Percentiles rank a stretch among this genome's conserved stretches.
Evolutionary conservation across 768 basidiomycete species (phyloP).

Genomic region (Scleroderma citrinum): DNA sequence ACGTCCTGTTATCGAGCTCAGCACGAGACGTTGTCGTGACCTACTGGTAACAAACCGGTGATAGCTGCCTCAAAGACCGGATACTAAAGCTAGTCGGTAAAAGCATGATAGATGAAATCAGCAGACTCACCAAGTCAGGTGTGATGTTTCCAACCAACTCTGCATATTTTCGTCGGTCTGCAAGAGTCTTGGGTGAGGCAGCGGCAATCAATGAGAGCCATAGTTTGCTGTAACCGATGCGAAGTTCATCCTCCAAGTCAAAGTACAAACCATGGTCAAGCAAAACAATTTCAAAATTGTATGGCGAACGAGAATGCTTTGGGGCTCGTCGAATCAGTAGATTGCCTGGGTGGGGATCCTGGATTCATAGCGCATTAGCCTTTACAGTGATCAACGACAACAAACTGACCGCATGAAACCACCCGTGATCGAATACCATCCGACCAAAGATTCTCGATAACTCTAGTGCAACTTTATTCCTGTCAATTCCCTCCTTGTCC

Average conservation of each 20-base stretch:
- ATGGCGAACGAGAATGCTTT: slow-evolving; percentile 60
- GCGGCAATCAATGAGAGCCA: slow-evolving; percentile 86
- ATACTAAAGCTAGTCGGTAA: slow-evolving; percentile 49
- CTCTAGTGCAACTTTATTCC: slow-evolving; percentile 91
- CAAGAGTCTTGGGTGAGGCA: slow-evolving; percentile 56
- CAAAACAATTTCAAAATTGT: slow-evolving; percentile 94
- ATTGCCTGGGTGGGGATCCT: slow-evolving; percentile 92
- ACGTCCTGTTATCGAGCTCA: slow-evolving; percentile 36
- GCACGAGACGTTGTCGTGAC: background rate
- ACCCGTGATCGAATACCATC: slow-evolving; percentile 96
- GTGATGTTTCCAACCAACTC: slow-evolving; percentile 87
- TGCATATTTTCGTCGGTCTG: slow-evolving; percentile 81
- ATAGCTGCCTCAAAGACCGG: slow-evolving; percentile 93
- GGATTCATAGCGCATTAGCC: slow-evolving; percentile 11
- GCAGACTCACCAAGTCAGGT: slow-evolving; percentile 63
- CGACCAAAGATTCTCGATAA: slow-evolving; percentile 84
- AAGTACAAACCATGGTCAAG: slow-evolving; percentile 95
- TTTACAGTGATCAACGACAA: background rate
- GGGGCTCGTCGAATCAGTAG: slow-evolving; percentile 80
- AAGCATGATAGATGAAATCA: background rate
- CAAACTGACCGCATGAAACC: slow-evolving; percentile 69
- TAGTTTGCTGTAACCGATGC: slow-evolving; percentile 80
- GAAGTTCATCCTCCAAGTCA: slow-evolving; percentile 73
- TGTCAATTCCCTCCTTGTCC: slow-evolving; percentile 74
- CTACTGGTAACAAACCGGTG: slow-evolving; percentile 44